These are phyloP conservation scores for Bipolaris oryzae DNA, from an alignment of 2,329 filamentous ascomycete genomes.

Conservation along the genomic window DNA sequence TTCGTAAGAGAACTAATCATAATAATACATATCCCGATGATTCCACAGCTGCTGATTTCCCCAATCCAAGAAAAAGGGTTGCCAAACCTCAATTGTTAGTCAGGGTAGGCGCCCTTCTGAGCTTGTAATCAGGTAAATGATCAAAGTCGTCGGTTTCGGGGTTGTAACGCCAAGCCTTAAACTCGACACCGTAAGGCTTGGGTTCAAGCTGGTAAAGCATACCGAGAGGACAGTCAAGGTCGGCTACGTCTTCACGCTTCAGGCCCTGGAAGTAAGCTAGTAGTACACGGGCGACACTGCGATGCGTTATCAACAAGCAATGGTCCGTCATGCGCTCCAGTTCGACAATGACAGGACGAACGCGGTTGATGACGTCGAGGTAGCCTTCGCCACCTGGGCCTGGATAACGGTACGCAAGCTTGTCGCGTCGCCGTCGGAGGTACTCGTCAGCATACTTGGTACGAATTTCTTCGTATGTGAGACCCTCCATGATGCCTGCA, in stretches of 20 bases:
- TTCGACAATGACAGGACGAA: conserved; percentile 94
- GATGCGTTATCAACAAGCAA: conserved; percentile 88
- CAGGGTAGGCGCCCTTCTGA: conserved; percentile 60
- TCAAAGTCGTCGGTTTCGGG: conserved; percentile 79
- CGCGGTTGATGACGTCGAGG: conserved; percentile 92
- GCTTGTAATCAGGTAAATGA: conserved; percentile 81
- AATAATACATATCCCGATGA: conserved; percentile 4
- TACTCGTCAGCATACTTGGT: conserved; percentile 82
- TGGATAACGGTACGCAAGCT: conserved; percentile 95
- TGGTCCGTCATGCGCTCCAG: conserved; percentile 97
- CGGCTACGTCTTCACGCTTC: conserved; percentile 87
- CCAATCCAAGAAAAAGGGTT: background rate
- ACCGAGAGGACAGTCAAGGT: conserved; percentile 90
- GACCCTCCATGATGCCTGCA: conserved; percentile 87
- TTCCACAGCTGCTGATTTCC: background rate
- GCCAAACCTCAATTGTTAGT: conserved; percentile 2
- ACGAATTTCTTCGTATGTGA: conserved; percentile 92
- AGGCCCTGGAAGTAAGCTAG: conserved; percentile 97
- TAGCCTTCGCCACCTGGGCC: conserved; percentile 96
- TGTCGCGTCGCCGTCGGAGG: conserved; percentile 77
- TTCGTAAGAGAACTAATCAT: background rate
- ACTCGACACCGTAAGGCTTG: conserved; percentile 96
- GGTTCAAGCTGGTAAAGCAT: conserved; percentile 95
- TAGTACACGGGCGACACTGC: conserved; percentile 87
- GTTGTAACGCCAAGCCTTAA: conserved; percentile 94